These are phyloP conservation scores for Ogataea neopini DNA, from an alignment of 805 yeast genomes.

Conservation along the genomic window DNA sequence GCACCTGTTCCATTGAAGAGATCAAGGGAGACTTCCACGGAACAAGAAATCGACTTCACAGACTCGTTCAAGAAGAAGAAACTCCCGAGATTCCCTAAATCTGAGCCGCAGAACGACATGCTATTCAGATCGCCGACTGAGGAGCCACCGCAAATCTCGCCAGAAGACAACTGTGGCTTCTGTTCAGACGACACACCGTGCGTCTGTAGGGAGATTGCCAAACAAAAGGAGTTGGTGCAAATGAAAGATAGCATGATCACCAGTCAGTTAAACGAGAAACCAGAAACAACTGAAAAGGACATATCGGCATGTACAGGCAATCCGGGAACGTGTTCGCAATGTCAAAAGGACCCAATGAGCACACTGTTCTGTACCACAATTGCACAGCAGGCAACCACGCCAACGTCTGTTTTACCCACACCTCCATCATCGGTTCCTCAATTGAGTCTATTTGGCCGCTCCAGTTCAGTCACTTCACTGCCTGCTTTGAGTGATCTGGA, in stretches of 20 bases:
- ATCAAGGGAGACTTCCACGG: slow-evolving; percentile 24
- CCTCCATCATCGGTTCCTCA: slow-evolving; percentile 18
- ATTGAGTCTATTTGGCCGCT: slow-evolving; percentile 18
- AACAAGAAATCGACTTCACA: slow-evolving; percentile 59
- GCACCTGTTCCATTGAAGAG: slow-evolving; percentile 64
- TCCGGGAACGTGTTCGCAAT: slow-evolving; percentile 84
- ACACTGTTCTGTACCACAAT: slow-evolving; percentile 86
- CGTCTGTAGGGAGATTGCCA: slow-evolving; percentile 80
- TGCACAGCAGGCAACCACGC: slow-evolving; percentile 41
- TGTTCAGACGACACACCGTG: slow-evolving; percentile 92
- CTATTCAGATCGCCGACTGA: slow-evolving; percentile 29
- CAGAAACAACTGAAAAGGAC: slow-evolving; percentile 15
- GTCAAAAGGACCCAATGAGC: slow-evolving; percentile 85
- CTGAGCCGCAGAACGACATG: slow-evolving; percentile 23
- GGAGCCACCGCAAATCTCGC: too few relatives aligned
- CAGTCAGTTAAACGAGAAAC: slow-evolving; percentile 18
- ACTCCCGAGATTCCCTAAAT: slow-evolving; percentile 21
- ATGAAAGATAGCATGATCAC: slow-evolving; percentile 25
- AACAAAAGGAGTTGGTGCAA: slow-evolving; percentile 39
- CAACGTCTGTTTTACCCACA: slow-evolving; percentile 19
- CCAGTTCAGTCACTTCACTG: slow-evolving; percentile 23
- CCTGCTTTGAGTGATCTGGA: slow-evolving; percentile 33
- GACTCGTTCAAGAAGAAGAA: slow-evolving; percentile 35
- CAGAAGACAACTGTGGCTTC: slow-evolving; percentile 81
- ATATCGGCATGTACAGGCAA: slow-evolving; percentile 70